Conservation (phyloP, 805 yeast species). For the Kluyveromyces lactis region DNA sequence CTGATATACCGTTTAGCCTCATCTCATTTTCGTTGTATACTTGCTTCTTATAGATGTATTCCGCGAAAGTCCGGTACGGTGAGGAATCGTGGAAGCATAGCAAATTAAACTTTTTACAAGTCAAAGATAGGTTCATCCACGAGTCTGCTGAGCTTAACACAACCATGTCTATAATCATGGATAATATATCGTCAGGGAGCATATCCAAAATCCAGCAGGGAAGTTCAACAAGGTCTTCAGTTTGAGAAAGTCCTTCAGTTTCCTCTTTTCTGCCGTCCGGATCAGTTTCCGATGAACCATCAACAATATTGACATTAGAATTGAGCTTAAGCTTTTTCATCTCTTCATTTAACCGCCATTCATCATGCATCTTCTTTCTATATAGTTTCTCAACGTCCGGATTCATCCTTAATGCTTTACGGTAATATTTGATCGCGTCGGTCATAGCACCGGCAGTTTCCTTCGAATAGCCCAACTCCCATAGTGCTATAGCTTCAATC, state of each 20-base stretch:
- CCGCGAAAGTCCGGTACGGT: conserved; percentile 44
- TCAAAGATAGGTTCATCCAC: conserved; percentile 54
- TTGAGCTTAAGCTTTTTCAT: conserved; percentile 9
- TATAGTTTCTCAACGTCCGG: conserved; percentile 60
- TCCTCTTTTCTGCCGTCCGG: conserved; percentile 6
- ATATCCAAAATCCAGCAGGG: conserved; percentile 36
- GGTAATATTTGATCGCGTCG: conserved; percentile 71
- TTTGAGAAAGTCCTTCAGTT: conserved; percentile 17
- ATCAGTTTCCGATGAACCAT: conserved; percentile 7
- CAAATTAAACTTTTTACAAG: conserved; percentile 49
- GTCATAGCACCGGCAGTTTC: conserved; percentile 69
- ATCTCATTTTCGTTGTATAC: conserved; percentile 38
- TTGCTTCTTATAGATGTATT: conserved; percentile 46
- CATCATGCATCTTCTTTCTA: conserved; percentile 45
- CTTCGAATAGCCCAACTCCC: conserved; percentile 62
- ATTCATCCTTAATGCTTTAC: conserved; percentile 54
- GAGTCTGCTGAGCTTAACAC: conserved; percentile 45
- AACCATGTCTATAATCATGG: conserved; percentile 40
- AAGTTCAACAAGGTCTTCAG: conserved; percentile 19
- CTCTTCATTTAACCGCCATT: conserved; percentile 26
- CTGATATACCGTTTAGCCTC: conserved; percentile 30
- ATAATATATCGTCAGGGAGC: conserved; percentile 53
- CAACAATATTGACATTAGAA: conserved; percentile 1
- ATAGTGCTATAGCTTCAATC: conserved; percentile 46
- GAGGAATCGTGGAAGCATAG: conserved; percentile 46